Percentiles rank a stretch among this genome's conserved stretches.
Conservation (phyloP, 192 early-diverging fungal species). For the Ramicandelaber brevisporus region DNA sequence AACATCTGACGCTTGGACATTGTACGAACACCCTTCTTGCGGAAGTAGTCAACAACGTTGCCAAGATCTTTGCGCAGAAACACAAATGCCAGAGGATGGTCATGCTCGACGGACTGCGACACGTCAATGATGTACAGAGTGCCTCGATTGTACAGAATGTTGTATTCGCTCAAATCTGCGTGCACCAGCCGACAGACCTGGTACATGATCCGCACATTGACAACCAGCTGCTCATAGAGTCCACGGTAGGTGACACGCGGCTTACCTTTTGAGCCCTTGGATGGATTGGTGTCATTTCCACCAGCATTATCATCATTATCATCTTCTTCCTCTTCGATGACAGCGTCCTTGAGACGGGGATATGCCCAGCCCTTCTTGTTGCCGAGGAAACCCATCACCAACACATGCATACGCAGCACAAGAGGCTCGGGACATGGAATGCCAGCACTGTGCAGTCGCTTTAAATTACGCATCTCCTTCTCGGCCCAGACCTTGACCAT, state of each 20-base stretch:
- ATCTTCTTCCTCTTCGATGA: too few relatives aligned
- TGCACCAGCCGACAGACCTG: conserved; percentile 84
- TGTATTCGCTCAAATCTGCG: conserved; percentile 95
- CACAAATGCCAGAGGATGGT: conserved; percentile 88
- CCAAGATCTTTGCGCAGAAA: conserved; percentile 86
- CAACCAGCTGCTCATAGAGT: conserved; percentile 62
- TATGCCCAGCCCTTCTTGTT: conserved; percentile 82
- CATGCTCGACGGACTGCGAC: conserved; percentile 95
- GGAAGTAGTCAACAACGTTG: conserved; percentile 85
- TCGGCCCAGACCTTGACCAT: conserved; percentile 99
- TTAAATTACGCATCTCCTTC: conserved; percentile 97
- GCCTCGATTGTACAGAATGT: conserved; percentile 67
- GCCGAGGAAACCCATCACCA: conserved; percentile 88
- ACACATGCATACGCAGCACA: conserved; percentile 69
- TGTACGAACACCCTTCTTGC: conserved; percentile 40
- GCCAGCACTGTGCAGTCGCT: conserved; percentile 56
- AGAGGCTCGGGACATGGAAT: conserved; percentile 80
- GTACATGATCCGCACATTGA: conserved; percentile 77
- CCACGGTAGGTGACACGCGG: conserved; percentile 37
- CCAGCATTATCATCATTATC: too few relatives aligned
- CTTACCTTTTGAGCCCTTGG: too few relatives aligned
- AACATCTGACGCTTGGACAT: conserved; percentile 68
- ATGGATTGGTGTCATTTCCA: too few relatives aligned
- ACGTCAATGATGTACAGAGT: conserved; percentile 87
- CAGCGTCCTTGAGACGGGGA: conserved; percentile 82